These are phyloP conservation scores for Ceratocystis smalleyi DNA, from an alignment of 2,329 filamentous ascomycete genomes.

Conservation along the genomic window DNA sequence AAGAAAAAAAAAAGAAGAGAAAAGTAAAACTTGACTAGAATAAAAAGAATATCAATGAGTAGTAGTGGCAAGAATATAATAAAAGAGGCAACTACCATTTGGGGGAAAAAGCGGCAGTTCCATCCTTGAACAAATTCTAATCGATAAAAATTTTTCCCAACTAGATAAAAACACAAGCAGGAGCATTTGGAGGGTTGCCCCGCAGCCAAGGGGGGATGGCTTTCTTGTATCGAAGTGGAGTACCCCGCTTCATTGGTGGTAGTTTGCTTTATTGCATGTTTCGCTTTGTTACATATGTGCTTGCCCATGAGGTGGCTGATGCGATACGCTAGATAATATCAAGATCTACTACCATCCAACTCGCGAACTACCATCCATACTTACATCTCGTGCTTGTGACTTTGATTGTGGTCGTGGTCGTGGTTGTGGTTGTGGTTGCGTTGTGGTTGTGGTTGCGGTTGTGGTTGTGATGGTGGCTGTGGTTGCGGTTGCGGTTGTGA, in stretches of 20 bases:
- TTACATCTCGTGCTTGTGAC: neutral
- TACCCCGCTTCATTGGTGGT: neutral
- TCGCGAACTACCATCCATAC: neutral
- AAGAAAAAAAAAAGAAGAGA: slow-evolving; percentile 1
- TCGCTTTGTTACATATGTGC: neutral
- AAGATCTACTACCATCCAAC: slow-evolving; percentile 4
- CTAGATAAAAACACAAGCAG: neutral
- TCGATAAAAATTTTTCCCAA: slow-evolving; percentile 2
- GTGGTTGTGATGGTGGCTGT: neutral
- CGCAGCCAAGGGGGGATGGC: neutral
- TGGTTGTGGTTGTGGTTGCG: too few species aligned
- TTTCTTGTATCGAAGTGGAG: neutral
- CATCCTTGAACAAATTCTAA: slow-evolving; percentile 1
- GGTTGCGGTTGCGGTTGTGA: neutral
- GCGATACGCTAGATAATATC: neutral
- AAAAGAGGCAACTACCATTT: neutral
- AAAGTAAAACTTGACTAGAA: neutral
- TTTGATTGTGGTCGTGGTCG: neutral
- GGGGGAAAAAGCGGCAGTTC: neutral
- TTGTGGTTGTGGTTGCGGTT: too few species aligned
- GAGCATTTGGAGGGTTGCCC: neutral
- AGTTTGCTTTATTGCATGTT: slow-evolving; percentile 1
- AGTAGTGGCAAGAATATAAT: neutral
- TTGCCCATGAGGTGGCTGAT: neutral
- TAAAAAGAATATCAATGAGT: neutral